Percentiles rank a stretch among this genome's conserved stretches.
These are phyloP conservation scores for Aspergillus taichungensis DNA, from an alignment of 495 filamentous ascomycete species.

Conservation along the genomic window DNA sequence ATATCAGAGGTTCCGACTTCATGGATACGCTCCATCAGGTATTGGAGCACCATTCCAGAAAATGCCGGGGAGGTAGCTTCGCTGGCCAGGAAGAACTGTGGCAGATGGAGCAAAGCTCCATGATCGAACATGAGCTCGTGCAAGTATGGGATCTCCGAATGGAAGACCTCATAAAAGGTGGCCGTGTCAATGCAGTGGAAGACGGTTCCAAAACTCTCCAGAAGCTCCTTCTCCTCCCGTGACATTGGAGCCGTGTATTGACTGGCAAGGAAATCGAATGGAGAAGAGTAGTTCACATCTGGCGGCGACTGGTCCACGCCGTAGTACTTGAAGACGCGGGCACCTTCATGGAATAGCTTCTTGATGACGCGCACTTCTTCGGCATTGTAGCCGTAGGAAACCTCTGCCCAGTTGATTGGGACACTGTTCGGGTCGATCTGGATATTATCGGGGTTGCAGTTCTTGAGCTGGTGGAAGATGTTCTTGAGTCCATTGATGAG, in stretches of 20 bases:
- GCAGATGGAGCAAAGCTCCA: conserved; percentile 84
- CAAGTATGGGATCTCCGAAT: conserved; percentile 89
- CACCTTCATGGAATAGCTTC: conserved; percentile 94
- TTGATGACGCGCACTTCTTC: conserved; percentile 95
- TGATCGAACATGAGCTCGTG: conserved; percentile 99
- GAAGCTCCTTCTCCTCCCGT: conserved; percentile 94
- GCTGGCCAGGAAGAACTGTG: conserved; percentile 95
- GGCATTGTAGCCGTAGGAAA: conserved; percentile 92
- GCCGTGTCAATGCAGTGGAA: conserved; percentile 98
- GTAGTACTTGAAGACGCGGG: conserved; percentile 93
- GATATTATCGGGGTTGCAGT: conserved; percentile 65
- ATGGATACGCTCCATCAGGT: conserved; percentile 91
- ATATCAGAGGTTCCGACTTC: conserved; percentile 89
- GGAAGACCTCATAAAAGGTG: conserved; percentile 97
- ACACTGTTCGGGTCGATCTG: conserved; percentile 66
- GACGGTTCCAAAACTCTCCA: conserved; percentile 95
- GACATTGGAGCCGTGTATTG: conserved; percentile 85
- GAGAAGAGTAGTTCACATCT: conserved; percentile 66
- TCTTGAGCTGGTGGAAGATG: conserved; percentile 89
- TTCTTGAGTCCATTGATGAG: conserved; percentile 96
- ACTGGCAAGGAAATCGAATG: conserved; percentile 82
- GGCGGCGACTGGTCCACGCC: conserved; percentile 70
- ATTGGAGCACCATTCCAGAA: conserved; percentile 93
- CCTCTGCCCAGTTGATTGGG: conserved; percentile 87
- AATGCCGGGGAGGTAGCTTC: conserved; percentile 97